These are phyloP conservation scores for Sporobolomyces phaffii DNA, from an alignment of 768 basidiomycete species.

Conservation along the genomic window DNA sequence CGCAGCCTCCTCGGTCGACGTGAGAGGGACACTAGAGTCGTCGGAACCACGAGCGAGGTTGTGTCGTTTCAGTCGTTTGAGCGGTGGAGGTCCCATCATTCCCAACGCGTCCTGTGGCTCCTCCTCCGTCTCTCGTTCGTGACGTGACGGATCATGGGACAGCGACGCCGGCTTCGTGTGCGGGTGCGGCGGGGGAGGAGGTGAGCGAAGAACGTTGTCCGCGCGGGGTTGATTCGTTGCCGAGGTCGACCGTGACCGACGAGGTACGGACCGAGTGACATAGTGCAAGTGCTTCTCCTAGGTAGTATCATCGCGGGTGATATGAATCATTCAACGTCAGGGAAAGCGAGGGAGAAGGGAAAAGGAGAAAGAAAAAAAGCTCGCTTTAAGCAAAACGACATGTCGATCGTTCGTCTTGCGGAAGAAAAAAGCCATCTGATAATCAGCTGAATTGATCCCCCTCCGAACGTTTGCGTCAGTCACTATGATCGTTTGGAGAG, in stretches of 20 bases:
- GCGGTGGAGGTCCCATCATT: conserved; percentile 5
- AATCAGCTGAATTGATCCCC: conserved; percentile 36
- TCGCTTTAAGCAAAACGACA: conserved; percentile 41
- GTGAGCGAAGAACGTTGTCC: no score
- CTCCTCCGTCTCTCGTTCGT: neutral
- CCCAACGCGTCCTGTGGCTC: conserved; percentile 1
- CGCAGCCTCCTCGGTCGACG: neutral
- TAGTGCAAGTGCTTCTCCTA: conserved; percentile 32
- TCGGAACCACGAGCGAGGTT: neutral
- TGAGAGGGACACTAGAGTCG: neutral
- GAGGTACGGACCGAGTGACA: neutral
- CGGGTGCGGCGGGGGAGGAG: neutral
- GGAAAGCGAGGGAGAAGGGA: neutral
- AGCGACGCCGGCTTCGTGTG: neutral
- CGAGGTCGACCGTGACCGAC: neutral
- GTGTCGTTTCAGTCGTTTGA: neutral
- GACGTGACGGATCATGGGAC: neutral
- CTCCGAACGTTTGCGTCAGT: no score
- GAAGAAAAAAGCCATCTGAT: conserved; percentile 42
- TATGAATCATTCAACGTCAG: no score
- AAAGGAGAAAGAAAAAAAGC: neutral
- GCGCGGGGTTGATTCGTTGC: no score
- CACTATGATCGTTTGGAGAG: no score
- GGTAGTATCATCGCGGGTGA: no score
- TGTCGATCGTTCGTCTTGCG: conserved; percentile 37